Percentiles rank a stretch among this genome's conserved stretches.
phyloP scores from a whole-genome alignment of 352 stramenopile species.

The Globisporangium emineosum region DNA sequence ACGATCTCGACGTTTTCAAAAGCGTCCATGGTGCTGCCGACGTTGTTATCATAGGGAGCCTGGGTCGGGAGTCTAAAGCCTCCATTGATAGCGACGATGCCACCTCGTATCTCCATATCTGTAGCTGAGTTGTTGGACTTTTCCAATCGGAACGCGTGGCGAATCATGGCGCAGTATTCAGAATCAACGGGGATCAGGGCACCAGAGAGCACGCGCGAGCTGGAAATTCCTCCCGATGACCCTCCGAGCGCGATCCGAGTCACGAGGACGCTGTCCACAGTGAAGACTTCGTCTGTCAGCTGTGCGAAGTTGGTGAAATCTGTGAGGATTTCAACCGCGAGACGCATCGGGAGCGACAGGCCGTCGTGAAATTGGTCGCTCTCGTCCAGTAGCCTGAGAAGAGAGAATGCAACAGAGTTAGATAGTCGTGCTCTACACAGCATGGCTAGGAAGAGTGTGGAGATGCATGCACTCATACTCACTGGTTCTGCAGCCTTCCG shows the following conservation, averaged over 20 bases:
- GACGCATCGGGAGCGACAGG: conserved; percentile 11
- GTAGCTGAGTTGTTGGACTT: neutral
- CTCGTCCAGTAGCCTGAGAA: neutral
- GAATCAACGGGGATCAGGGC: neutral
- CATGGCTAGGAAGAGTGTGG: neutral
- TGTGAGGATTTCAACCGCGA: conserved; percentile 15
- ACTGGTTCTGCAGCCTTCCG: conserved; percentile 12
- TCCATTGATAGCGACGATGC: conserved; percentile 12
- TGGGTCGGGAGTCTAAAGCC: neutral
- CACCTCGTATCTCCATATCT: neutral
- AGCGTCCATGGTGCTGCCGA: neutral
- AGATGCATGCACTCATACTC: neutral
- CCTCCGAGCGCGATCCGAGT: conserved; percentile 9
- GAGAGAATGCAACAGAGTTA: neutral
- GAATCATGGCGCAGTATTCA: neutral
- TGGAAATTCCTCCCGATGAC: neutral
- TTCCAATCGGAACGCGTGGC: neutral
- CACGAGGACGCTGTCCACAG: neutral
- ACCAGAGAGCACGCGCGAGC: conserved; percentile 10
- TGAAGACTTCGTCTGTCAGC: neutral
- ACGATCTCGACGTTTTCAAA: neutral
- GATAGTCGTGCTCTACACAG: neutral
- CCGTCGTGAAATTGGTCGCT: neutral
- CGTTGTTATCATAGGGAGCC: neutral
- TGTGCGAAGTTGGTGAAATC: neutral